These are phyloP conservation scores for Aegle marmelos DNA, from an alignment of 345 rosid genomes.

Conservation along the genomic window DNA sequence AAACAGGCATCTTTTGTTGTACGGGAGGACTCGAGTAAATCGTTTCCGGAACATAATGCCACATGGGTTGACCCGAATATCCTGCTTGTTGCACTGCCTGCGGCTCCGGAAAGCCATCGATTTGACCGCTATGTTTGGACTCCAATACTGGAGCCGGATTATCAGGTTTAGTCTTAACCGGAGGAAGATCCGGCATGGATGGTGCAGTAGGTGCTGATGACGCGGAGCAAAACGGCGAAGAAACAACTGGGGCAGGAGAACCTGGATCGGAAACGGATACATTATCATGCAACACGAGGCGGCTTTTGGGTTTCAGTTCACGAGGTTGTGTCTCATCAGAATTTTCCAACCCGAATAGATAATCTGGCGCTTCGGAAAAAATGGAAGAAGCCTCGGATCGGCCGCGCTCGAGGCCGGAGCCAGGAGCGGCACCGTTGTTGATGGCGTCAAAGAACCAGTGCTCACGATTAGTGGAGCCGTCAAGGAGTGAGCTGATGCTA, in stretches of 20 bases:
- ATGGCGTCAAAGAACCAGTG: conserved; percentile 93
- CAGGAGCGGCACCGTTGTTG: conserved; percentile 38
- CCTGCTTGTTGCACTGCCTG: conserved; percentile 36
- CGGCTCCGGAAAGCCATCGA: conserved; percentile 26
- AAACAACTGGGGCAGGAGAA: conserved; percentile 71
- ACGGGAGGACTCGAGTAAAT: conserved; percentile 49
- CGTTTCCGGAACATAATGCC: conserved; percentile 55
- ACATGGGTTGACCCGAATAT: conserved; percentile 46
- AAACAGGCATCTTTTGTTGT: conserved; percentile 57
- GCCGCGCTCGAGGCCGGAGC: conserved; percentile 57
- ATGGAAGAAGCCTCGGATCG: conserved; percentile 88
- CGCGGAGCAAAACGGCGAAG: conserved; percentile 68
- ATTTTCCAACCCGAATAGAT: conserved; percentile 76
- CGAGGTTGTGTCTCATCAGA: conserved; percentile 60
- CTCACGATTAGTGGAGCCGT: conserved; percentile 76
- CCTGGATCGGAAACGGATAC: conserved; percentile 80
- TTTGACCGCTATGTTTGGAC: conserved; percentile 16
- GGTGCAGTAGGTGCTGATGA: conserved; percentile 53
- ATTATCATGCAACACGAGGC: conserved; percentile 43
- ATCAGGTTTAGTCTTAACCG: conserved; percentile 65
- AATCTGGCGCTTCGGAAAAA: conserved; percentile 86
- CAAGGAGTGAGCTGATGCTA: conserved; percentile 84
- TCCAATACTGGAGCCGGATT: conserved; percentile 32
- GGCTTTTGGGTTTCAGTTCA: conserved; percentile 48
- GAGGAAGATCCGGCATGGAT: conserved; percentile 67